Percentiles rank a stretch among this genome's conserved stretches.
Evolutionary conservation across 208 protist genomes (phyloP).

Genomic region (Blastocrithidia nonstop): DNA sequence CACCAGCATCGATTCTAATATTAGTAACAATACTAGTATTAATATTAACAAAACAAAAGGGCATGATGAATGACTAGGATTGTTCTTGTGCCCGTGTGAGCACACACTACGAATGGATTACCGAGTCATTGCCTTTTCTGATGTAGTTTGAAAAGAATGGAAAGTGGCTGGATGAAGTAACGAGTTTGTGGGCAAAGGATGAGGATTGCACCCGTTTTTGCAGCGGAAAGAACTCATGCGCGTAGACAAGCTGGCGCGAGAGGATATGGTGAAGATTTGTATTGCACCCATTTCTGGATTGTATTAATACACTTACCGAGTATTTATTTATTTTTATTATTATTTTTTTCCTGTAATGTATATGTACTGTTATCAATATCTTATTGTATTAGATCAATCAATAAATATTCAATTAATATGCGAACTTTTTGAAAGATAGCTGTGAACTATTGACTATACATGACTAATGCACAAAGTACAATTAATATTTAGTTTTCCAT

Average conservation of each 20-base stretch:
- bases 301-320: conserved; percentile 14
- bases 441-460: neutral
- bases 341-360: neutral
- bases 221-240: conserved; percentile 45
- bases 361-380: neutral
- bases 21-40: neutral
- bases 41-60: conserved; percentile 4
- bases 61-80: conserved; percentile 35
- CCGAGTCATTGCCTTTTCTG: conserved; percentile 52
- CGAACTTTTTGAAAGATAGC: too few relatives aligned
- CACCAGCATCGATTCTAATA: too few relatives aligned
- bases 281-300: conserved; percentile 43
- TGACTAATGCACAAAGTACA: neutral
- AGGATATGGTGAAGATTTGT: conserved; percentile 62
- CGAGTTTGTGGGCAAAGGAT: conserved; percentile 37
- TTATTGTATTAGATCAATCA: too few relatives aligned
- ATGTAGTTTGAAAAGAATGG: conserved; percentile 54
- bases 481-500: too few relatives aligned
- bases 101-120: conserved; percentile 52
- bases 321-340: neutral
- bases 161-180: conserved; percentile 32
- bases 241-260: conserved; percentile 36
- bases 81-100: conserved; percentile 42
- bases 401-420: too few relatives aligned
- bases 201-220: conserved; percentile 52